These are phyloP conservation scores for Alternaria solani DNA, from an alignment of 2,329 filamentous ascomycete species.

Conservation along the genomic window DNA sequence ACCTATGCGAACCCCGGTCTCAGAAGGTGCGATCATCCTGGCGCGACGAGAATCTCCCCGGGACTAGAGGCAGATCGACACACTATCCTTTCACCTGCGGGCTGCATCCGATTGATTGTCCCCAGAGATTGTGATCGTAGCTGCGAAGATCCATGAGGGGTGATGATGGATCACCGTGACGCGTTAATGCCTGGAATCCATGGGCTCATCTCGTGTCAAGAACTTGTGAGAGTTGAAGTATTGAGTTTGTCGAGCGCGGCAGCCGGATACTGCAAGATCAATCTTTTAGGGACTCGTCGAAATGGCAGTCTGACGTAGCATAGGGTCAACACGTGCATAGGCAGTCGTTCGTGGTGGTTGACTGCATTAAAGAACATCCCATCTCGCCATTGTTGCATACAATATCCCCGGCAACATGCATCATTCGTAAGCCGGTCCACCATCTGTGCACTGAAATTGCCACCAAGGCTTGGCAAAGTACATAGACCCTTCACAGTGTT, in stretches of 20 bases:
- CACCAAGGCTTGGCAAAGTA: constrained; percentile 14
- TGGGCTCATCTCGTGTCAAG: background rate
- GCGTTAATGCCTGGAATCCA: background rate
- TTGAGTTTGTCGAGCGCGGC: background rate
- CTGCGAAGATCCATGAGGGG: constrained; percentile 6
- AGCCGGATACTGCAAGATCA: background rate
- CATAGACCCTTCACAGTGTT: background rate
- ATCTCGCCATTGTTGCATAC: background rate
- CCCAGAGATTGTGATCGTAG: constrained; percentile 4
- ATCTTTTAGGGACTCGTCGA: constrained; percentile 1
- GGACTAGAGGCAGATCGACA: constrained; percentile 15
- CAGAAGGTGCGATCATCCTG: constrained; percentile 9
- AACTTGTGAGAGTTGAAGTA: background rate
- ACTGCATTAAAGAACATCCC: constrained; percentile 4
- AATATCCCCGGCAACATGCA: background rate
- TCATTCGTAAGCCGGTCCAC: constrained; percentile 17
- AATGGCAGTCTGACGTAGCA: constrained; percentile 2
- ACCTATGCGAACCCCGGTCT: background rate
- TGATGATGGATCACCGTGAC: background rate
- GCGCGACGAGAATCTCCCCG: constrained; percentile 4
- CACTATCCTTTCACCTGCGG: constrained; percentile 6
- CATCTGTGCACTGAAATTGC: constrained; percentile 7
- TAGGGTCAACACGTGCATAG: constrained; percentile 1
- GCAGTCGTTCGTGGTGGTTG: background rate
- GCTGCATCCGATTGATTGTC: constrained; percentile 1